Conservation (phyloP, 164 flowering plant genomes). For the Stephania japonica region DNA sequence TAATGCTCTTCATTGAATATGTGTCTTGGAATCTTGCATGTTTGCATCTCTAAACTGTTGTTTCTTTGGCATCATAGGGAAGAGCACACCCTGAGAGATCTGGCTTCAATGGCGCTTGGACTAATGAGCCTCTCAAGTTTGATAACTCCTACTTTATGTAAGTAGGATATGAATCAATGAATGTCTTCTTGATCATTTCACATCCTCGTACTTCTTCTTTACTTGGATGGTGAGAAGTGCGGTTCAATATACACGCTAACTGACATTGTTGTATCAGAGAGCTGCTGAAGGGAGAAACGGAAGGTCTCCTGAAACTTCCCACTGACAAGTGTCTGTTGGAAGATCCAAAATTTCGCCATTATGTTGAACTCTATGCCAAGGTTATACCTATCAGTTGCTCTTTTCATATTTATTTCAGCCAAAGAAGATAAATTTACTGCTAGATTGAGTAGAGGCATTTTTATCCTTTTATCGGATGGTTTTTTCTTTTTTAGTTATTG, state of each 20-base stretch:
- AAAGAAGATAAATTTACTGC: background rate
- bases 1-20: slow-evolving; percentile 17
- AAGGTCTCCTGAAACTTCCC: slow-evolving; percentile 65
- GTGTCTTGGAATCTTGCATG: background rate
- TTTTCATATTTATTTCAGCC: background rate
- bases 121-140: slow-evolving; percentile 63
- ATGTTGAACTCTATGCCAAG: slow-evolving; percentile 73
- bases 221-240: background rate
- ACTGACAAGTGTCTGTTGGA: slow-evolving; percentile 61
- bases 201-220: background rate
- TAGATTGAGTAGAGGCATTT: background rate
- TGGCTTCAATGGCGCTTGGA: slow-evolving; percentile 85
- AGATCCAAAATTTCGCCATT: slow-evolving; percentile 60
- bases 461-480: background rate
- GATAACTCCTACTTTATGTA: slow-evolving; percentile 79
- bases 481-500: background rate
- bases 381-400: slow-evolving; percentile 26
- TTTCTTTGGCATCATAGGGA: slow-evolving; percentile 38
- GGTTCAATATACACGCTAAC: slow-evolving; percentile 5
- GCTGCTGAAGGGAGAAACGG: slow-evolving; percentile 51
- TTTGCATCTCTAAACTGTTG: background rate
- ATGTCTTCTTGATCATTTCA: background rate
- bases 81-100: slow-evolving; percentile 79
- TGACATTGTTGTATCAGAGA: slow-evolving; percentile 40
- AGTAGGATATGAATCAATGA: slow-evolving; percentile 33